Conservation (phyloP, 1,284 basidiomycete species). For the Ceratobasidium theobromae region DNA sequence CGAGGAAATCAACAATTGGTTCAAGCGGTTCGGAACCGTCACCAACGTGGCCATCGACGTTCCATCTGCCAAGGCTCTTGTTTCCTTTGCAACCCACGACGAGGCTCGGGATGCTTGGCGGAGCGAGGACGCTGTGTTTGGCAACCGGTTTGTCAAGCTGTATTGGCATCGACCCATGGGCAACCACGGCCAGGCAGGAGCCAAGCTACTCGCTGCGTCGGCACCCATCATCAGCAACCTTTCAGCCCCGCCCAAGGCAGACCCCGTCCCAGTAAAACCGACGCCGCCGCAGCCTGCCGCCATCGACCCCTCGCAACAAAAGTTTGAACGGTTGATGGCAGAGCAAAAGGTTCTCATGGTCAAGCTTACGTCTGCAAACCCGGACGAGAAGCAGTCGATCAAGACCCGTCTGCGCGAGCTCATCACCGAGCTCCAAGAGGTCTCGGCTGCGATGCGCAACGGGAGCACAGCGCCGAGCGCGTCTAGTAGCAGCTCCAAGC, state of each 20-base stretch:
- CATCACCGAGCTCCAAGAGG: constrained; percentile 60
- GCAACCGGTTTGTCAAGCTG: constrained; percentile 91
- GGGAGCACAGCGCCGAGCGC: constrained; percentile 42
- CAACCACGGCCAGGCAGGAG: constrained; percentile 76
- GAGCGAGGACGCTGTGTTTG: constrained; percentile 89
- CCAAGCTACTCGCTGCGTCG: constrained; percentile 74
- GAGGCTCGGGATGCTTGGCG: constrained; percentile 90
- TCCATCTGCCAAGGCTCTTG: constrained; percentile 73
- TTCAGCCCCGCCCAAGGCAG: constrained; percentile 41
- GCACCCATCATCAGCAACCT: constrained; percentile 65
- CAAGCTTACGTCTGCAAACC: constrained; percentile 60
- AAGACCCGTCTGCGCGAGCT: constrained; percentile 78
- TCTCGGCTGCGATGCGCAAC: constrained; percentile 52
- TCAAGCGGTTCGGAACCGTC: constrained; percentile 89
- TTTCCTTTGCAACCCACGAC: constrained; percentile 83
- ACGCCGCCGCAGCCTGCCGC: constrained; percentile 41
- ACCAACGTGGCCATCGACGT: constrained; percentile 89
- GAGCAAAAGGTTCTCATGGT: constrained; percentile 89
- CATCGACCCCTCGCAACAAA: constrained; percentile 29
- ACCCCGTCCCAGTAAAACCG: constrained; percentile 39
- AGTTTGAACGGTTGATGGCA: constrained; percentile 77
- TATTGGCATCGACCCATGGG: constrained; percentile 92
- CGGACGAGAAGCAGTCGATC: constrained; percentile 78
- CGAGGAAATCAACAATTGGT: constrained; percentile 82
- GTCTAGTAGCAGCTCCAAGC: constrained; percentile 37